Evolutionary conservation across 2,329 filamentous ascomycete genomes (phyloP).

Genomic region (Penicillium sp.): DNA sequence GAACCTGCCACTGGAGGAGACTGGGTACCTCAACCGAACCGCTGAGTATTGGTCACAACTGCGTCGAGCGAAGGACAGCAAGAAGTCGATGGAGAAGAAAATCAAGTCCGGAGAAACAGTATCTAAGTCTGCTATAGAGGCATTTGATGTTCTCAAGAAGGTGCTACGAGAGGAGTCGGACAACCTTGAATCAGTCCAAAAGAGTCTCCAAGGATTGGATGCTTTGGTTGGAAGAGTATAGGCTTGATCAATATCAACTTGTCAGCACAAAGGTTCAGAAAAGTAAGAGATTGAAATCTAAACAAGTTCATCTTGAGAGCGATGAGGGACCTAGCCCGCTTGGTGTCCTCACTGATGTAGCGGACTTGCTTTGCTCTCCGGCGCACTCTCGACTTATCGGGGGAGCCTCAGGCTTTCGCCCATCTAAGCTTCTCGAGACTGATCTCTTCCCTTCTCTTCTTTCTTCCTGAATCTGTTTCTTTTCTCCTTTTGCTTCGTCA

Average conservation of each 20-base stretch:
- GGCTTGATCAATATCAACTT: background rate
- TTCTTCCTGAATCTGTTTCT: no score
- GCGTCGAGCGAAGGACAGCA: background rate
- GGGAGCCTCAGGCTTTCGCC: no score
- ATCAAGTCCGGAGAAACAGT: background rate
- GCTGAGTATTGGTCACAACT: conserved; percentile 23
- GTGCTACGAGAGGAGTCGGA: conserved; percentile 1
- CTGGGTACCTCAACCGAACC: conserved; percentile 20
- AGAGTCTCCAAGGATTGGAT: conserved; percentile 1
- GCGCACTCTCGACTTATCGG: no score
- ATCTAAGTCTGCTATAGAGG: background rate
- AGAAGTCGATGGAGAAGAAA: conserved; percentile 1
- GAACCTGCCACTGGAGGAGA: conserved; percentile 25
- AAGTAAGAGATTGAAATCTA: background rate
- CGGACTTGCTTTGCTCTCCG: no score
- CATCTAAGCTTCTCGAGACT: no score
- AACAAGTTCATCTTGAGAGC: no score
- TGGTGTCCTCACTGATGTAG: no score
- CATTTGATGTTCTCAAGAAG: background rate
- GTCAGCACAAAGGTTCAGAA: background rate
- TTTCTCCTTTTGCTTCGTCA: no score
- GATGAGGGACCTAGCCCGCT: no score
- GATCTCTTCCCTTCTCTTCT: no score
- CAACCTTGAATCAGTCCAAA: background rate
- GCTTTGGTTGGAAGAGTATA: background rate